Evolutionary conservation across 192 early-diverging fungal species (phyloP).

Genomic region (Dissophora ornata): DNA sequence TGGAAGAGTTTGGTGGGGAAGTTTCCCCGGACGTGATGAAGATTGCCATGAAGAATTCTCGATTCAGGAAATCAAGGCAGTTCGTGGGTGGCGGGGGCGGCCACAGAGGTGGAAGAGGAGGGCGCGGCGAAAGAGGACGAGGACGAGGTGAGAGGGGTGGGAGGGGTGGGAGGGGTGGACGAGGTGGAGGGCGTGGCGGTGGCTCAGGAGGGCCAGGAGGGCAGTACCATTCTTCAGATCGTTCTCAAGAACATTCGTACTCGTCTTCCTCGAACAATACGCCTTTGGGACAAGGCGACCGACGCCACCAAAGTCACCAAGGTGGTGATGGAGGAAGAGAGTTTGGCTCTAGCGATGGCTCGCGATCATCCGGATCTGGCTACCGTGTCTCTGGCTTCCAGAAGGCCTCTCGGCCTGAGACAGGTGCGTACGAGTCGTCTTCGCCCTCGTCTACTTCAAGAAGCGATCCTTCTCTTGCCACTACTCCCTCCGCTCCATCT

Average conservation of each 20-base stretch:
- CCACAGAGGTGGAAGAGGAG: conserved; percentile 57
- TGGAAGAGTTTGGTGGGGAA: conserved; percentile 64
- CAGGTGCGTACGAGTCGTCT: conserved; percentile 17
- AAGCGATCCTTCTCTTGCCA: background rate
- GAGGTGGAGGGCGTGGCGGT: conserved; percentile 55
- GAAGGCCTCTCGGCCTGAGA: conserved; percentile 41
- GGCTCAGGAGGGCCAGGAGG: conserved; percentile 57
- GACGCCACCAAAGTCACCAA: conserved; percentile 3
- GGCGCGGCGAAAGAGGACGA: conserved; percentile 54
- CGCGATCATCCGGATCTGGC: conserved; percentile 6
- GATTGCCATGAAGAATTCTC: conserved; percentile 68
- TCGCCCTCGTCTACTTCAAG: background rate
- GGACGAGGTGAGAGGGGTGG: too few species aligned
- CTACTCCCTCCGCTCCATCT: background rate
- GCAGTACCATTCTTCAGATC: conserved; percentile 13
- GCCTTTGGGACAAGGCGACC: conserved; percentile 29
- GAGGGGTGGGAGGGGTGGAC: conserved; percentile 55
- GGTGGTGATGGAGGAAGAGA: background rate
- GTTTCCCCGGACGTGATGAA: conserved; percentile 58
- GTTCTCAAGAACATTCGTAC: conserved; percentile 1
- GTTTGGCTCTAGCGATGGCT: background rate
- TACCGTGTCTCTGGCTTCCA: conserved; percentile 49
- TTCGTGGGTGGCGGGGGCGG: conserved; percentile 45
- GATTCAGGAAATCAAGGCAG: conserved; percentile 67
- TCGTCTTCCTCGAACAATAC: conserved; percentile 30